These are phyloP conservation scores for Trichomonas vaginalis DNA, from an alignment of 208 protist species.

Conservation along the genomic window DNA sequence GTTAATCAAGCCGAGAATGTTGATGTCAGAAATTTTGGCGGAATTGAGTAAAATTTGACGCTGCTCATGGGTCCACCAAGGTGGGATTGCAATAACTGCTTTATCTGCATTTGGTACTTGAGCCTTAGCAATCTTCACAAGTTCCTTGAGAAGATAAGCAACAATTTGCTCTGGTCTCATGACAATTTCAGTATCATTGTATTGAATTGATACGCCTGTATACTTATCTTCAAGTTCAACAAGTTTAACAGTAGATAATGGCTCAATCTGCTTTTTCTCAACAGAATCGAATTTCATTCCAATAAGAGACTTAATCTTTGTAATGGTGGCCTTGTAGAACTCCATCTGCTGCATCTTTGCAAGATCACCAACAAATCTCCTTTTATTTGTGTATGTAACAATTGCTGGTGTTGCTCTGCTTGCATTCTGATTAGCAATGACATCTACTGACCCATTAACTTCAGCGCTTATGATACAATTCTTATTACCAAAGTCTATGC, in stretches of 20 bases:
- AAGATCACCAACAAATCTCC: constrained; percentile 19
- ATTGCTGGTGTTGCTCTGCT: constrained; percentile 25
- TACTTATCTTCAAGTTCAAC: constrained; percentile 7
- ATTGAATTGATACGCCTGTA: constrained; percentile 26
- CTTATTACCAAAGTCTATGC: constrained; percentile 29
- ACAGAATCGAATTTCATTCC: background rate
- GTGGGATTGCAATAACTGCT: constrained; percentile 5
- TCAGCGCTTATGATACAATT: constrained; percentile 28
- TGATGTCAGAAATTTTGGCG: constrained; percentile 17
- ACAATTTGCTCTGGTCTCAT: constrained; percentile 26
- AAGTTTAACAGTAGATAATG: background rate
- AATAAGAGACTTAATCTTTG: constrained; percentile 25
- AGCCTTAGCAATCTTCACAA: background rate
- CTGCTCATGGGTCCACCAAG: constrained; percentile 23
- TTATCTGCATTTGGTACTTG: background rate
- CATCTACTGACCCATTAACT: background rate
- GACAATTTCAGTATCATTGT: constrained; percentile 7
- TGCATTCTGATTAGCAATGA: too few species aligned
- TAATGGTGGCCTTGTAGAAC: constrained; percentile 22
- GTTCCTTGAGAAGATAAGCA: background rate
- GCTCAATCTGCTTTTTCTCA: background rate
- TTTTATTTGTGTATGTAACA: constrained; percentile 22
- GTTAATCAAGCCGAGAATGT: constrained; percentile 26
- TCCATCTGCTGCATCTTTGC: constrained; percentile 7
- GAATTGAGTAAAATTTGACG: constrained; percentile 21